phyloP scores from a whole-genome alignment of 257 asterid genomes.

The Ilex aquifolium region DNA sequence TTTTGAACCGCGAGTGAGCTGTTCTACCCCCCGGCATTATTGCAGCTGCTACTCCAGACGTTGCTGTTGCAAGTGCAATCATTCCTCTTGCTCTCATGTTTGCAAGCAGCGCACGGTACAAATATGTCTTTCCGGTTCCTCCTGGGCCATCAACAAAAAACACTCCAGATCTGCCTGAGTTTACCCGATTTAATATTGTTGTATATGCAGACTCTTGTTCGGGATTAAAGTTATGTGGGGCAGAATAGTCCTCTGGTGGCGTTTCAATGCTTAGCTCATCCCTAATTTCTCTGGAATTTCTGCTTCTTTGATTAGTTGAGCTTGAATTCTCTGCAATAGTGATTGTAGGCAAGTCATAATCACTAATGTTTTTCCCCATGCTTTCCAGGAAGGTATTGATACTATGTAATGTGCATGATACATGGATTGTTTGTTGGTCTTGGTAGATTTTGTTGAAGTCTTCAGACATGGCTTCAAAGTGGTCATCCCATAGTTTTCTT shows the following conservation, averaged over 20 bases:
- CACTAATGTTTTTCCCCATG: background rate
- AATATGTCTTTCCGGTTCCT: background rate
- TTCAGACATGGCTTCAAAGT: constrained; percentile 7
- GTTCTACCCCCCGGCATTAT: constrained; percentile 3
- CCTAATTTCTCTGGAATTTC: background rate
- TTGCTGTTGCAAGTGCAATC: constrained; percentile 4
- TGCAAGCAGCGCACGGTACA: constrained; percentile 1
- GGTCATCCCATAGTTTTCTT: background rate
- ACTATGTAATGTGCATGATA: background rate
- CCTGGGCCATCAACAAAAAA: constrained; percentile 6
- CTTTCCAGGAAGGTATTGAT: background rate
- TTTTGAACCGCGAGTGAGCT: constrained; percentile 9
- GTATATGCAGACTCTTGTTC: background rate
- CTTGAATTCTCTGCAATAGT: no score
- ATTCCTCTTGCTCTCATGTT: background rate
- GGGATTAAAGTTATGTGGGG: background rate
- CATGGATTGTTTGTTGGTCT: no score
- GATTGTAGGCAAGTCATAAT: background rate
- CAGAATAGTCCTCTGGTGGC: background rate
- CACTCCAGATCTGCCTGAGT: no score
- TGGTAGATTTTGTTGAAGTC: background rate
- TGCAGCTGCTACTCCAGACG: background rate
- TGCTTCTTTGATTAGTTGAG: background rate
- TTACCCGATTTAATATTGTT: no score
- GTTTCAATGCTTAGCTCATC: background rate